Evolutionary conservation across 192 early-diverging fungal genomes (phyloP), one percentile per base, ranked within the genome.

Genomic region (Geosiphon pyriformis): DNA sequence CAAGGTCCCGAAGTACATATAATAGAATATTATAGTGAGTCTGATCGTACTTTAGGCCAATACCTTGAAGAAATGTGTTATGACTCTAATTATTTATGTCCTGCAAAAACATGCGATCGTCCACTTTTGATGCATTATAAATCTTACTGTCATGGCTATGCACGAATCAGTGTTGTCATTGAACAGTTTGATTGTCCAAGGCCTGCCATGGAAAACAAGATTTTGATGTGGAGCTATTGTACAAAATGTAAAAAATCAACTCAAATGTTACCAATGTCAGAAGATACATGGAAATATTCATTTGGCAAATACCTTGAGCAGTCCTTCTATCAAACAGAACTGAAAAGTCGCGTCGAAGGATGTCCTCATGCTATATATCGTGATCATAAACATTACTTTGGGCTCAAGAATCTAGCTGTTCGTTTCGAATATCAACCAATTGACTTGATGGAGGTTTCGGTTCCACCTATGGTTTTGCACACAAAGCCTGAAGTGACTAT

Each of bases 231-330:
- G 94, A 87, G 84, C 65, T 77, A 78, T 58, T 99, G 96, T 75
- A 83, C 80, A 56, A 67, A 85, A 7, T 98, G 95, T 75, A 32
- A 79, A 0, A 79, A 79, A 26, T 70, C 76, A 12, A 94, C 94
- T 0, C 91, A 88, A 0, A 79, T 84, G 0, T 79, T 89, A 0
- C 83, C 83, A 18, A 88, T 99, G 81, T 90, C 93, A 0, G 88
- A 89, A 27, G 89, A 91, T 47, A 85, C 91, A 20, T 93, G 90
- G 88, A 90, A 92, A 49, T 95, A 93, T 68, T 99, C 96, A 10
- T 95, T 98, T 80, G 96, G 94, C 57, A 99, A 99, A 77, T 99
- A 90, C 70, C 74, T 99, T 23, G 96, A 99, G 72, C 74, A 93
- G 6, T 84, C 90, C 0, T 92, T 96, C 55, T 95, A 99, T 75